phyloP scores from a whole-genome alignment of 179 eudicot genomes.

The Beta lomatogona region DNA sequence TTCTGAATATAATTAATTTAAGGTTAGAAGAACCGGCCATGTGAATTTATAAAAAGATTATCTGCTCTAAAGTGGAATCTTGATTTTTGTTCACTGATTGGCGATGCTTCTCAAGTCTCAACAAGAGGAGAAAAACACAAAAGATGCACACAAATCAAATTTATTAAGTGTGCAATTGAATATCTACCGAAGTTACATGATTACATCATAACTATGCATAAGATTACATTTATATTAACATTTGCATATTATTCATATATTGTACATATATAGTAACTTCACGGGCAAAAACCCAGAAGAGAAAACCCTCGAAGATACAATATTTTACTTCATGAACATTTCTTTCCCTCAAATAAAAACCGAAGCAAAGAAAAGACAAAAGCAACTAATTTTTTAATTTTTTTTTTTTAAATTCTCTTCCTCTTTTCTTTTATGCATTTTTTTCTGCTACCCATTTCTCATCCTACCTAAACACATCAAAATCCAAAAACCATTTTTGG shows the following conservation, averaged over 20 bases:
- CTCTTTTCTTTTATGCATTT: background rate
- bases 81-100: too few relatives aligned
- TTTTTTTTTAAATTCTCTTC: background rate
- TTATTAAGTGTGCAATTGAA: background rate
- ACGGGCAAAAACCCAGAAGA: slow-evolving; percentile 29
- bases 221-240: background rate
- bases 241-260: background rate
- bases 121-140: background rate
- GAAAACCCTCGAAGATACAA: slow-evolving; percentile 21
- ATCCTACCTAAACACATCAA: background rate
- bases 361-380: background rate
- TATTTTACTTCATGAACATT: background rate
- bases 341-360: slow-evolving; percentile 1
- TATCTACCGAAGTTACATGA: background rate
- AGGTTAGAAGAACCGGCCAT: too few relatives aligned
- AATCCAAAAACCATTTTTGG: background rate
- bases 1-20: too few relatives aligned
- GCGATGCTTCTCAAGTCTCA: too few relatives aligned
- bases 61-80: too few relatives aligned
- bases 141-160: background rate
- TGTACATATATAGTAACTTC: background rate
- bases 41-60: too few relatives aligned
- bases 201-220: background rate
- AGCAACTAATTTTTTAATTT: background rate
- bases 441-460: background rate